Evolutionary conservation across 106 monocot species (phyloP), one percentile per base, ranked within the genome.

Genomic region (Phalaenopsis aphrodite): DNA sequence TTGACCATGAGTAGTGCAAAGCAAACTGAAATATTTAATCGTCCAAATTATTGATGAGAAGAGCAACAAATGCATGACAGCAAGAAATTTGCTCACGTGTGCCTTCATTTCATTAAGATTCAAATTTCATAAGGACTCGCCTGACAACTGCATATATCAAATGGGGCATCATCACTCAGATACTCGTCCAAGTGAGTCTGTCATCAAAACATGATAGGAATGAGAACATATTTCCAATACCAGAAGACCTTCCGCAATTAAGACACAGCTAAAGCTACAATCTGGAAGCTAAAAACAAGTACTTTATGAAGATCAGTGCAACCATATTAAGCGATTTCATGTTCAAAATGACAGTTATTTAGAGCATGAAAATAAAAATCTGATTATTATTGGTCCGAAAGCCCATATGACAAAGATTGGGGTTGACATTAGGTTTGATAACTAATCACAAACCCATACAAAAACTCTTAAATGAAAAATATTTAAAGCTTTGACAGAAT

Each of bases 141-240:
- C 95, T 99, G 99, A 76, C 99, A 99, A 82, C 99, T 99, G 85
- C 99, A 99, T 78, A 99, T 85, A 87, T 99, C 99, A 82, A 83
- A 99, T 17, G 95, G 99, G 76, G 88, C 95, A 82, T 95, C 99
- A 85, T 99, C 87, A 55, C 84, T 65, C 82, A 99, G 83, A 71
- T 95, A 88, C 79, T 91, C 72, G 79, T 99, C 95, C 85, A 99
- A 87, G 56, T 85, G 77, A 86, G 85, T 84, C 99, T 99, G 85
- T 49, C 24, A 52, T 24, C 48, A 76, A 45, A 76, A 21, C 49
- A 76, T 23, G 10, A 76, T 11, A 76, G 10, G 9, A n/a, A 30
- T 49, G 10, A 76, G n/a, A 48, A 49, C 14, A 76, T 21, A 3
- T 42, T 76, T 30, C 24, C n/a, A 1, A 8, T 11, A 2, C 19